Conservation (phyloP, 2,329 filamentous ascomycete genomes). For the Onygena corvina region DNA sequence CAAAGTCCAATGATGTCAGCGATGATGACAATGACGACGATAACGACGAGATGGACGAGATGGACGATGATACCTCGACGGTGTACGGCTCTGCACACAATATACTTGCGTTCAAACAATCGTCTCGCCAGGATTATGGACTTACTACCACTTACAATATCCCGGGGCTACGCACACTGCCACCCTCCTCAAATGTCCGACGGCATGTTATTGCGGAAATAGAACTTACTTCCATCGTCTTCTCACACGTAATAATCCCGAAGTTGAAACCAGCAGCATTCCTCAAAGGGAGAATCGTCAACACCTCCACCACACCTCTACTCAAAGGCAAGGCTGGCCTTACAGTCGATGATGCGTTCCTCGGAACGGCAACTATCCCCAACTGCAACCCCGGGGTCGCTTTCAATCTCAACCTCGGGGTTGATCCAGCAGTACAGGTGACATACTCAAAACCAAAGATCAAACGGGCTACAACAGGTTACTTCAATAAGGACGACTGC, state of each 20-base stretch:
- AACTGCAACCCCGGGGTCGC: conserved; percentile 21
- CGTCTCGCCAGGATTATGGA: conserved; percentile 31
- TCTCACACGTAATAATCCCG: conserved; percentile 30
- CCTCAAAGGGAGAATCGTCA: conserved; percentile 30
- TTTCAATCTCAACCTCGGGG: conserved; percentile 25
- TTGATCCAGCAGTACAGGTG: conserved; percentile 25
- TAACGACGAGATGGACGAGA: conserved; percentile 10
- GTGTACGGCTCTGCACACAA: conserved; percentile 13
- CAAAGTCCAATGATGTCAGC: not conserved
- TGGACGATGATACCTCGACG: conserved; percentile 15
- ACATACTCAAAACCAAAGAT: conserved; percentile 23
- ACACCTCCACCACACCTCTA: conserved; percentile 26
- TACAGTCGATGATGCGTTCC: conserved; percentile 23
- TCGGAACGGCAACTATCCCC: conserved; percentile 21
- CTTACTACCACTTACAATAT: conserved; percentile 33
- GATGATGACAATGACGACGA: conserved; percentile 7
- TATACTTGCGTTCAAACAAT: conserved; percentile 25
- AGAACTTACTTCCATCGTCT: conserved; percentile 24
- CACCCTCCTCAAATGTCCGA: conserved; percentile 25
- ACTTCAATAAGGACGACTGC: conserved; percentile 24
- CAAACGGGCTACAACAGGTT: conserved; percentile 19
- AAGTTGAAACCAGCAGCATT: conserved; percentile 32
- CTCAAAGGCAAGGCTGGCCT: conserved; percentile 21
- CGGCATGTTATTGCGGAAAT: conserved; percentile 32
- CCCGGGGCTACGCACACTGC: conserved; percentile 28